Base-by-base conservation (phyloP, 106 monocot genomes). In the Chionographis japonica region DNA sequence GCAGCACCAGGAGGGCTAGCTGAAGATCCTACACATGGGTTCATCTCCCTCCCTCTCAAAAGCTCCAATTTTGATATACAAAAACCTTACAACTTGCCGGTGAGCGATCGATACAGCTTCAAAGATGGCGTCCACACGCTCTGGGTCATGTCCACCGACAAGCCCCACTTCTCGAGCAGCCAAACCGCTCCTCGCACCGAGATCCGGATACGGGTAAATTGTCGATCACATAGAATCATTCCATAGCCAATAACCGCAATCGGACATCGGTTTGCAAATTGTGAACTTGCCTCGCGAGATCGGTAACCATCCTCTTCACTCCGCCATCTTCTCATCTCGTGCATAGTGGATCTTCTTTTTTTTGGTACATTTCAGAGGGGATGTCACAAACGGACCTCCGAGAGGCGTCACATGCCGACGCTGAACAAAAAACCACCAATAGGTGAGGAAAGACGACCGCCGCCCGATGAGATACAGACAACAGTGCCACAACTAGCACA, bases 51-150 rank as follows among this genome's bases (percentile, higher is more conserved):
- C 42, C 62, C 63, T 12, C 72, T 72, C 54, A 63, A 72, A 12
- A 54, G 52, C 62, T 61, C 62, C 17, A 72, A 72, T 62, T 72
- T 72, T 19, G 38, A 62, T 14, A 63, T 63, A 8, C 72, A 72
- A 8, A 54, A 17, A 3, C 72, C 72, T 1, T 63, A 72, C 27
- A 10, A 72, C 52, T 62, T 72, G 54, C 38, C 39, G 3, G 63
- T 43, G 37, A 63, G 41, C 6, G 63, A 63, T 2, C 52, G 72
- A 19, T 72, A 63, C n/a, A 72, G 52, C 54, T 55, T 64, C 64
- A 20, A 16, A 1, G 17, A 64, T 64, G 42, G 64, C 2, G 16
- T 61, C 19, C 61, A 61, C 41, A 71, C 60, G 51, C 50, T 71
- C 13, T 71, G 70, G 70, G 70, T 71, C 16, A 14, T 60, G 37